Percentiles rank a stretch among this genome's conserved stretches.
Evolutionary conservation across 192 early-diverging fungal species (phyloP).

Genomic region (Physocladia obscura): DNA sequence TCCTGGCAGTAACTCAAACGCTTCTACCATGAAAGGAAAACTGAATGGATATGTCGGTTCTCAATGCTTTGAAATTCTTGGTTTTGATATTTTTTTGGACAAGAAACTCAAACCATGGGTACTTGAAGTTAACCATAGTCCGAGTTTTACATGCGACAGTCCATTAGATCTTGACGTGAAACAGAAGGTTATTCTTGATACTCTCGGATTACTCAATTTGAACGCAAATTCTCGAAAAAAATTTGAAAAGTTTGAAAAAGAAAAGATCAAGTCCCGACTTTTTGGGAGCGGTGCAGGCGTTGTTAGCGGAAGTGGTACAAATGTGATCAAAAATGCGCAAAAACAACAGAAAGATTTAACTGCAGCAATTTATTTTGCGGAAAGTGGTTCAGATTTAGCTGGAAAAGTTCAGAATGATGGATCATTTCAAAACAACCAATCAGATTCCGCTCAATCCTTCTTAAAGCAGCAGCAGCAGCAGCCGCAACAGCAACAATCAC

Average conservation of each 20-base stretch:
- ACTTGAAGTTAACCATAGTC: conserved; percentile 64
- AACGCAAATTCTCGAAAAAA: conserved; percentile 16
- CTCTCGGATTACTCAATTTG: conserved; percentile 47
- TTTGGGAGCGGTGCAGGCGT: conserved; percentile 24
- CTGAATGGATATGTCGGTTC: conserved; percentile 15
- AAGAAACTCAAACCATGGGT: conserved; percentile 60
- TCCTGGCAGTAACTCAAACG: background rate
- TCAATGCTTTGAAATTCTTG: conserved; percentile 62
- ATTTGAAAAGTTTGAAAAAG: conserved; percentile 44
- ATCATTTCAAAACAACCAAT: no score
- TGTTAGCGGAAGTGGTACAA: background rate
- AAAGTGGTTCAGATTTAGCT: no score
- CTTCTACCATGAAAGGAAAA: background rate
- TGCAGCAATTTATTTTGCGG: no score
- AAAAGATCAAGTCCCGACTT: conserved; percentile 26
- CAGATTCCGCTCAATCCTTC: background rate
- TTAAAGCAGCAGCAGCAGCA: background rate
- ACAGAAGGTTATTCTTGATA: conserved; percentile 48
- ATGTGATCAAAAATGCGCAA: no score
- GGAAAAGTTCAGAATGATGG: no score
- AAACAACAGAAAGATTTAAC: no score
- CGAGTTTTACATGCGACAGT: conserved; percentile 58
- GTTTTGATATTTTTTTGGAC: conserved; percentile 65
- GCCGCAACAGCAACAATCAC: background rate
- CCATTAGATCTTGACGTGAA: conserved; percentile 56